Base-by-base conservation (phyloP, 2,329 filamentous ascomycete species). In the Nothophoma quercina region DNA sequence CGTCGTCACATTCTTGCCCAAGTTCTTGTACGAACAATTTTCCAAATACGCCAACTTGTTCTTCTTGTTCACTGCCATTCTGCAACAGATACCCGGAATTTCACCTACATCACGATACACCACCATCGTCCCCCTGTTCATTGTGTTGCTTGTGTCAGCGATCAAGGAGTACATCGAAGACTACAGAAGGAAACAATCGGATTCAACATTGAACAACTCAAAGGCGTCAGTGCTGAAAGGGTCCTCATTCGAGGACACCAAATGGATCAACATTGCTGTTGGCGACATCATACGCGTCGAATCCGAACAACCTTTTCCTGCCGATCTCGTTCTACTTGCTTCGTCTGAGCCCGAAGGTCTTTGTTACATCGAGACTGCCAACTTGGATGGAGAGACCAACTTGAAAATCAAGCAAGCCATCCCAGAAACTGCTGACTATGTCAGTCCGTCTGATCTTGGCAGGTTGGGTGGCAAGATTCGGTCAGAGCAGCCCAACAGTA, bases 1-100 rank as follows among this genome's bases (percentile, higher is more conserved):
- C 74, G 67, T 91, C 69, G 82, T 90, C 47, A 96, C 92, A 16
- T 99, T 99, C 75, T 72, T 98, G 15, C 95, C 95, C 42, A 99
- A 99, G 76, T 99, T 99, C 77, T 81, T 99, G 50, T 92, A 93
- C 74, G 95, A 99, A 75, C 95, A 99, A 74, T 99, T 99, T 78
- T 97, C 93, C 56, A 99, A 97, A 81, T 96, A 97, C 76, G 95
- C 95, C 80, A 99, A 99, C 77, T 78, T 99, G 70, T 99, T 99
- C 81, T 99, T 99, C 89, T 85, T 99, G 73, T 98, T 99, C 76
- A 99, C 95, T 29, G 93, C 95, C 13, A 88, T 86, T 32, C 79
- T 99, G 36, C 95, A 99, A 79, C 95, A 99, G 75, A 96, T 99
- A 56, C 95, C 95, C 18, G 88, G 89, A 61, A 88, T 99, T 56